phyloP scores from a whole-genome alignment of 495 filamentous ascomycete species.

The Penicillium cinerascens region DNA sequence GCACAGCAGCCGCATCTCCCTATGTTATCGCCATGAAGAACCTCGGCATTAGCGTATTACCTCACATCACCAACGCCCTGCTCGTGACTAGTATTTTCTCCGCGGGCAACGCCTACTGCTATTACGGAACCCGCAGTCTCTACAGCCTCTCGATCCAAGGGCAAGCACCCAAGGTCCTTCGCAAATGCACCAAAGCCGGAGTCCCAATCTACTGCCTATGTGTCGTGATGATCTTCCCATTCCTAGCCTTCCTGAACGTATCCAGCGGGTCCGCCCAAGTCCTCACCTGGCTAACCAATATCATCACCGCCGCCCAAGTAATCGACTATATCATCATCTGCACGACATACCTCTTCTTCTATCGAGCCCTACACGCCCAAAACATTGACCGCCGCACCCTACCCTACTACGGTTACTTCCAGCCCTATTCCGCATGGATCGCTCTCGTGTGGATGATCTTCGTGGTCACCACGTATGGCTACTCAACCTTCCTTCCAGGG shows the following conservation, averaged over 20 bases:
- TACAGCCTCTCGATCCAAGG: constrained; percentile 64
- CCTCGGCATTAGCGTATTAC: constrained; percentile 60
- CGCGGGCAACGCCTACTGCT: constrained; percentile 78
- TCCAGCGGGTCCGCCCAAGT: constrained; percentile 24
- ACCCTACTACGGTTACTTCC: constrained; percentile 54
- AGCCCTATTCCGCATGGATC: constrained; percentile 56
- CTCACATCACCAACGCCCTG: constrained; percentile 70
- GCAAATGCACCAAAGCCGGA: constrained; percentile 41
- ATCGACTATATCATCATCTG: constrained; percentile 36
- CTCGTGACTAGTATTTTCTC: constrained; percentile 70
- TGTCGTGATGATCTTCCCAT: constrained; percentile 35
- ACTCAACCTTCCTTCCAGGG: constrained; percentile 45
- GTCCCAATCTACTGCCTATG: constrained; percentile 42
- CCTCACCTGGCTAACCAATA: constrained; percentile 31
- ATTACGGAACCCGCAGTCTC: constrained; percentile 67
- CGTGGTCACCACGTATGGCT: constrained; percentile 50
- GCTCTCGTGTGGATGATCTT: constrained; percentile 38
- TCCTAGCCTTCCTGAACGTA: constrained; percentile 33
- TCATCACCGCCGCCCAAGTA: constrained; percentile 27
- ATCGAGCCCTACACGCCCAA: constrained; percentile 52
- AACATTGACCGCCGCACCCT: constrained; percentile 48
- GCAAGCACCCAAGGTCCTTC: constrained; percentile 58
- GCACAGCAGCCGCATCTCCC: constrained; percentile 59
- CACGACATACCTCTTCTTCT: constrained; percentile 56
- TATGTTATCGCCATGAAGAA: constrained; percentile 82